Evolutionary conservation across 148 eudicot genomes (phyloP).

Genomic region (Oxyria digyna): DNA sequence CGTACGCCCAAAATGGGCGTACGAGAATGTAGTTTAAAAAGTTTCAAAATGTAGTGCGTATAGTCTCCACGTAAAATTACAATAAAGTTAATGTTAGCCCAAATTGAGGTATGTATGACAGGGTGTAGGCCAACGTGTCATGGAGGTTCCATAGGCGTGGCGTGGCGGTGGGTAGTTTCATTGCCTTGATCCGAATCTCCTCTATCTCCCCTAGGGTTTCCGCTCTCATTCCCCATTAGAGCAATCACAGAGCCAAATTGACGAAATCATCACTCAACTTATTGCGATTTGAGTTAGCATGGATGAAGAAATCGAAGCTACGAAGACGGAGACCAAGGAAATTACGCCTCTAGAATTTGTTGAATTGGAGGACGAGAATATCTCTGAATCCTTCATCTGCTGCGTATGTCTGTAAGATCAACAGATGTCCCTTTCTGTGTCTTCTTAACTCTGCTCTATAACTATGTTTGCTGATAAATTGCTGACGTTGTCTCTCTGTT

Average conservation of each 20-base stretch:
- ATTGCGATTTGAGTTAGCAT: neutral
- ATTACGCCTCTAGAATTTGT: conserved; percentile 10
- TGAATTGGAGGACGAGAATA: conserved; percentile 22
- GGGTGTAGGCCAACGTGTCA: too few species aligned
- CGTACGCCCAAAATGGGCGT: too few species aligned
- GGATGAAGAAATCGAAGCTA: neutral
- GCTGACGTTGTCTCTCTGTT: neutral
- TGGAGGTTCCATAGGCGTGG: too few species aligned
- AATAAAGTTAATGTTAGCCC: too few species aligned
- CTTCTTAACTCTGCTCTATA: neutral
- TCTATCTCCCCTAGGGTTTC: conserved; percentile 1
- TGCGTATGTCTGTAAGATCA: conserved; percentile 53
- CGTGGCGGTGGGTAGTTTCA: too few species aligned
- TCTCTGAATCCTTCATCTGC: conserved; percentile 43
- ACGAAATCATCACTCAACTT: neutral
- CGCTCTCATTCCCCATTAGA: neutral
- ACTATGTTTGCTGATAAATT: neutral
- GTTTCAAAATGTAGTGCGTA: too few species aligned
- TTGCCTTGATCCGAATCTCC: too few species aligned
- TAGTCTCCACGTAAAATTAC: too few species aligned
- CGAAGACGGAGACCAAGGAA: neutral
- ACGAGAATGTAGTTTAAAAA: too few species aligned
- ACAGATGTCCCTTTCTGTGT: neutral
- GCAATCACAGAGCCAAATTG: neutral
- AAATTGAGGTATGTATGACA: too few species aligned